Evolutionary conservation across 2,329 filamentous ascomycete species (phyloP).

Genomic region (Dactylellina leptospora): DNA sequence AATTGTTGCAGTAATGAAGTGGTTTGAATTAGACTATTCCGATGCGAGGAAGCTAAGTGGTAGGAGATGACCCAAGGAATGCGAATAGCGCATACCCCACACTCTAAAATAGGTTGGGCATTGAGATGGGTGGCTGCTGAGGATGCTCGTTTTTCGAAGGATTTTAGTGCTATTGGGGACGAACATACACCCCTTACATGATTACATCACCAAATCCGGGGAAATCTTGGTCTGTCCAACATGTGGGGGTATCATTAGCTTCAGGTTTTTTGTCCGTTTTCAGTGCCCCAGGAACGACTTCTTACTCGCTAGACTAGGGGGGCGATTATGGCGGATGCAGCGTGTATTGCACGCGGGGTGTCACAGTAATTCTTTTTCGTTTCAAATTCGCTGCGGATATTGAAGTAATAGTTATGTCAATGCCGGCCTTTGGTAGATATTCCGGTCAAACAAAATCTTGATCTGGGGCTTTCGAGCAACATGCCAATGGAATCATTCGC

Average conservation of each 20-base stretch:
- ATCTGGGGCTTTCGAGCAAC: too few relatives aligned
- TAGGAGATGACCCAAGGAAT: not conserved
- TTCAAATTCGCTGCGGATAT: too few relatives aligned
- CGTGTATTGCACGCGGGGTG: too few relatives aligned
- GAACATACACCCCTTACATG: slow-evolving; percentile 36
- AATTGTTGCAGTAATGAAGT: slow-evolving; percentile 6
- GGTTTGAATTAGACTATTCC: too few relatives aligned
- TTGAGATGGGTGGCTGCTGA: not conserved
- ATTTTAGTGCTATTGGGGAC: not conserved
- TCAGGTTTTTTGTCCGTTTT: slow-evolving; percentile 28
- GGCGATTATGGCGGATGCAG: slow-evolving; percentile 46
- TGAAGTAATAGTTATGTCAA: too few relatives aligned
- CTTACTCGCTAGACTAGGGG: slow-evolving; percentile 13
- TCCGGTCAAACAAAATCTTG: too few relatives aligned
- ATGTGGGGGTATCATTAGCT: slow-evolving; percentile 31
- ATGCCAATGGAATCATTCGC: not conserved
- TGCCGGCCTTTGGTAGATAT: too few relatives aligned
- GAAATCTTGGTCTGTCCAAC: slow-evolving; percentile 8
- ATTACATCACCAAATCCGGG: slow-evolving; percentile 51
- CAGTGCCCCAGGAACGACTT: slow-evolving; percentile 7
- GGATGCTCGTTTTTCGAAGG: not conserved
- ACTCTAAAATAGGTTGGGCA: not conserved
- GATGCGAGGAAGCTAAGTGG: not conserved
- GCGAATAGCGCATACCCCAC: slow-evolving; percentile 4
- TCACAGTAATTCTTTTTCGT: too few relatives aligned